Conservation (phyloP, 2,329 filamentous ascomycete species). For the Xylariomycetidae sp. region DNA sequence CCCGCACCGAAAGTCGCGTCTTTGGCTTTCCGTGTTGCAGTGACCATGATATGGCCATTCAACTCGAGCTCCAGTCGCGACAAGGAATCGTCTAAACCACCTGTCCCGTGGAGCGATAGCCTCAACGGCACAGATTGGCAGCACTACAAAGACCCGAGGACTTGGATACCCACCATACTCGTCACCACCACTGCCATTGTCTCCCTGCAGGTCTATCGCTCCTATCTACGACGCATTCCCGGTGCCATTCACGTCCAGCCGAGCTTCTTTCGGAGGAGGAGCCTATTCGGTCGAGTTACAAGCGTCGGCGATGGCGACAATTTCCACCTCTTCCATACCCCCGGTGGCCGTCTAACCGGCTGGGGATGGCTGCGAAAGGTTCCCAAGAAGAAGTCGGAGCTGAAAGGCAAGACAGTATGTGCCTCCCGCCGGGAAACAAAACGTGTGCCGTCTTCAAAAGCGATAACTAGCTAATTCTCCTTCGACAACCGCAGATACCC, state of each 20-base stretch:
- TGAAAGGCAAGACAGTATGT: constrained; percentile 74
- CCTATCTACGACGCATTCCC: constrained; percentile 80
- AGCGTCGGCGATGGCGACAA: constrained; percentile 96
- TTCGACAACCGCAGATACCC: constrained; percentile 57
- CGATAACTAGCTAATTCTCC: constrained; percentile 6
- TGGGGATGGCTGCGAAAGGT: constrained; percentile 89
- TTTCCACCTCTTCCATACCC: constrained; percentile 91
- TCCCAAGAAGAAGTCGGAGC: constrained; percentile 60
- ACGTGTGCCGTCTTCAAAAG: not conserved
- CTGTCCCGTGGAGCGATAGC: constrained; percentile 35
- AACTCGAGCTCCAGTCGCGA: constrained; percentile 17
- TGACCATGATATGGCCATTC: constrained; percentile 29
- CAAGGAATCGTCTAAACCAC: constrained; percentile 25
- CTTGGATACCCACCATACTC: constrained; percentile 48
- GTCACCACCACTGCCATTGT: constrained; percentile 52
- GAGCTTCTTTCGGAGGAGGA: constrained; percentile 67
- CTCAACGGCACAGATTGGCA: constrained; percentile 48
- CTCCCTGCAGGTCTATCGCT: constrained; percentile 60
- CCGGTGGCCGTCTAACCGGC: constrained; percentile 78
- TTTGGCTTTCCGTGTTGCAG: constrained; percentile 4
- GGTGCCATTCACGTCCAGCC: constrained; percentile 71
- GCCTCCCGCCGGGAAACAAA: not conserved
- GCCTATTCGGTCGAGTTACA: constrained; percentile 79
- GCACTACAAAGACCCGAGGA: constrained; percentile 50
- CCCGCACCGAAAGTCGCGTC: too few relatives aligned